A percentile compares a stretch with the other conserved stretches of the same genome.
Evolutionary conservation across 805 yeast species (phyloP).

Genomic region (Kluyveromyces siamensis): DNA sequence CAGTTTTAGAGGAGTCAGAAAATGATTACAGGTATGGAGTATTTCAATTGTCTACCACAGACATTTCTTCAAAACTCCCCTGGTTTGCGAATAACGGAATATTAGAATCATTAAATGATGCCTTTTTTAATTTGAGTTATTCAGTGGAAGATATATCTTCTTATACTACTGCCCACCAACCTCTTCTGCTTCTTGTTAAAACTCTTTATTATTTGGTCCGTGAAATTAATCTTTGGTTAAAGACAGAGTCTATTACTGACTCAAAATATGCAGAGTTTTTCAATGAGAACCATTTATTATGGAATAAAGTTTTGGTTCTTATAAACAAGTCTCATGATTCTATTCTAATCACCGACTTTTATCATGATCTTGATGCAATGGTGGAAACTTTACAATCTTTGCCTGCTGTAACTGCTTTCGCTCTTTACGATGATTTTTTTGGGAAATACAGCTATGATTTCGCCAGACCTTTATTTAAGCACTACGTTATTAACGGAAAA

Average conservation of each 20-base stretch:
- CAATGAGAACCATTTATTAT: constrained; percentile 27
- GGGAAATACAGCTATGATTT: constrained; percentile 57
- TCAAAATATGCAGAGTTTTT: constrained; percentile 19
- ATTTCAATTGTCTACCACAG: constrained; percentile 27
- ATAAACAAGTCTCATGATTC: constrained; percentile 46
- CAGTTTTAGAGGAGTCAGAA: constrained; percentile 34
- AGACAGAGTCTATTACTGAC: constrained; percentile 8
- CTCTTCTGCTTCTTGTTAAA: constrained; percentile 31
- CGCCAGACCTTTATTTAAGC: constrained; percentile 53
- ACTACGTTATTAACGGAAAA: constrained; percentile 45
- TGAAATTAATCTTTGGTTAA: constrained; percentile 29
- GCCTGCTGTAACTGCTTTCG: constrained; percentile 39
- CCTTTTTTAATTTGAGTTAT: constrained; percentile 29
- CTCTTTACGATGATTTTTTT: constrained; percentile 43
- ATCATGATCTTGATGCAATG: constrained; percentile 56
- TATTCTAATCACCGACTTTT: constrained; percentile 52
- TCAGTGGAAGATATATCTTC: constrained; percentile 8
- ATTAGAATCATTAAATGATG: constrained; percentile 32
- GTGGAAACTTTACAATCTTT: constrained; percentile 34
- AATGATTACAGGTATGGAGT: constrained; percentile 25
- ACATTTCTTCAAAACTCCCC: constrained; percentile 25
- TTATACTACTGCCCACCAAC: constrained; percentile 8
- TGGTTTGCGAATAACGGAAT: constrained; percentile 43
- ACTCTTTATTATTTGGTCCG: constrained; percentile 33
- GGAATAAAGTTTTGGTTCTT: constrained; percentile 55